Conservation (phyloP, 2,329 filamentous ascomycete species). For the Elsinoe necatrix region DNA sequence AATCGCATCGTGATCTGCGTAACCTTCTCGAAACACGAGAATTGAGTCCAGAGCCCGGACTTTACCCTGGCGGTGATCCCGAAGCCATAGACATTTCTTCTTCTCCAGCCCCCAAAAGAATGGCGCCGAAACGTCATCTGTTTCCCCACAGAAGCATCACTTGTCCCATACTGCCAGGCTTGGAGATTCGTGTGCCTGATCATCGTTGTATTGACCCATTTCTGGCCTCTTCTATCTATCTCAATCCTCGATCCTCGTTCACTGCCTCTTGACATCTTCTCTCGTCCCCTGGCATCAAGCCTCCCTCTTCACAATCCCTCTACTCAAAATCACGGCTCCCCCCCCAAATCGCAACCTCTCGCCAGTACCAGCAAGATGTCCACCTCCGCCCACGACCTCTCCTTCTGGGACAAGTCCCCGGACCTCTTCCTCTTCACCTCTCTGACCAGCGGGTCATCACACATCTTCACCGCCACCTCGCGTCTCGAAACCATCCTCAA, state of each 20-base stretch:
- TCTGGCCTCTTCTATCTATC: no score
- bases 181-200: not conserved
- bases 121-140: constrained; percentile 9
- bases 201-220: not conserved
- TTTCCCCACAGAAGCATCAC: constrained; percentile 13
- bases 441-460: constrained; percentile 85
- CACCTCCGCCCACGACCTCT: constrained; percentile 29
- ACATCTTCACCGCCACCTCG: constrained; percentile 92
- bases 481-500: constrained; percentile 93
- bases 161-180: not conserved
- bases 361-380: not conserved
- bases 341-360: no score
- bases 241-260: no score
- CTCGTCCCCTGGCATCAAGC: not conserved
- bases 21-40: not conserved
- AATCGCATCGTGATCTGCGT: not conserved
- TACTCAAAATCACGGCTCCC: no score
- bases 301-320: not conserved
- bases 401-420: constrained; percentile 38
- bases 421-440: constrained; percentile 90
- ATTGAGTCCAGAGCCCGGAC: not conserved
- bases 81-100: not conserved
- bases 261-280: no score
- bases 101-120: not conserved
- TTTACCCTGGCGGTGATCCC: not conserved